Evolutionary conservation across 2,329 filamentous ascomycete species (phyloP).

Genomic region (Penicillium sp.): DNA sequence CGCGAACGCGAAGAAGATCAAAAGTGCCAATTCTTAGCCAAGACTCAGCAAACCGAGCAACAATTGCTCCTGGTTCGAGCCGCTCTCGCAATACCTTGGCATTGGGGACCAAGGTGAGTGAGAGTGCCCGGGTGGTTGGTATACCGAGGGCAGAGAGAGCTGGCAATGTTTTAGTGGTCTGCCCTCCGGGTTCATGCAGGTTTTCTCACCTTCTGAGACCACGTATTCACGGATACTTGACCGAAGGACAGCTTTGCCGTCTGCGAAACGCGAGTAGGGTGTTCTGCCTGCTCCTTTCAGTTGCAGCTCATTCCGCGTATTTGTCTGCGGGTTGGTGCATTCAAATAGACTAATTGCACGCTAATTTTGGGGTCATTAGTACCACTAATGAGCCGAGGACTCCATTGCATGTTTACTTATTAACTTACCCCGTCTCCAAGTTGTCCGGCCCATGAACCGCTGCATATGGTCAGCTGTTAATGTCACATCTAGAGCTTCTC

Average conservation of each 20-base stretch:
- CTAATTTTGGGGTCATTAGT: conserved; percentile 19
- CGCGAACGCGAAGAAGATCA: conserved; percentile 79
- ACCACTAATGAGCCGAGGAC: background rate
- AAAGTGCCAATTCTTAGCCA: conserved; percentile 97
- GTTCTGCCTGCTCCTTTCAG: conserved; percentile 92
- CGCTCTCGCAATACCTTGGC: conserved; percentile 73
- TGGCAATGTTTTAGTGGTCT: conserved; percentile 14
- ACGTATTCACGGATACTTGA: conserved; percentile 94
- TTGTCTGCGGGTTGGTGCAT: conserved; percentile 68
- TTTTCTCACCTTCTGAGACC: conserved; percentile 69
- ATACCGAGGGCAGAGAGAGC: conserved; percentile 77
- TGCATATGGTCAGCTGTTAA: conserved; percentile 41
- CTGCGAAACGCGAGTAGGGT: conserved; percentile 93
- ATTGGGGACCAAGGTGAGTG: conserved; percentile 72
- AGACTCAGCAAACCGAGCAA: conserved; percentile 82
- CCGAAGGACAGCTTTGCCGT: conserved; percentile 88
- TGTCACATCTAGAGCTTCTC: background rate
- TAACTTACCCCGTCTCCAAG: conserved; percentile 72
- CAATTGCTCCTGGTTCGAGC: conserved; percentile 86
- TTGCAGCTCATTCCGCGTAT: conserved; percentile 81
- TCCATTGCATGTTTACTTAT: conserved; percentile 13
- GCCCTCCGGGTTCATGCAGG: background rate
- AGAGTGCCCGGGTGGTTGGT: conserved; percentile 80
- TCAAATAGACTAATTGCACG: conserved; percentile 94
- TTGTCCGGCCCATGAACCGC: conserved; percentile 89